These are phyloP conservation scores for Neoscytalidium dimidiatum DNA, from an alignment of 2,329 filamentous ascomycete species.

Conservation along the genomic window DNA sequence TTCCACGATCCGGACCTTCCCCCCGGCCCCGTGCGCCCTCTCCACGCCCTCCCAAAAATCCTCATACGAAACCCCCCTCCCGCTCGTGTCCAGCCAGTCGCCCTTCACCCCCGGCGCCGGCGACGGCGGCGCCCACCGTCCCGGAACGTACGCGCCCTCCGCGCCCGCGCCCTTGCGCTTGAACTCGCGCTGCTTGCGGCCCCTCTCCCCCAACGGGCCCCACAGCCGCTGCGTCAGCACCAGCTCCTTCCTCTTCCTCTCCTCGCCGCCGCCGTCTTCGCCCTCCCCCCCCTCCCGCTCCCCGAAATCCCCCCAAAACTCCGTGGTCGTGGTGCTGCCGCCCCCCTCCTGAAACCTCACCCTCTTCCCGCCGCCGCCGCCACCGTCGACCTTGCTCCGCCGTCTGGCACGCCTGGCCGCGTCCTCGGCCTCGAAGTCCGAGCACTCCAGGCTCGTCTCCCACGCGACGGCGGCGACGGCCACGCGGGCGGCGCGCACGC, in stretches of 20 bases:
- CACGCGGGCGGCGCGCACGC: not conserved
- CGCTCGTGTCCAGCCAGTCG: slow-evolving; percentile 10
- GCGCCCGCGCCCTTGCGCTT: not conserved
- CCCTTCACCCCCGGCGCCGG: not conserved
- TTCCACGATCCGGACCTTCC: not conserved
- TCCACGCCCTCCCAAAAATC: not conserved
- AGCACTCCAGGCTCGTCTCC: not conserved
- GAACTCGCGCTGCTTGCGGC: not conserved
- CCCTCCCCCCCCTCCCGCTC: not conserved
- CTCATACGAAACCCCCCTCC: not conserved
- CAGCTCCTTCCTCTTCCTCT: not conserved
- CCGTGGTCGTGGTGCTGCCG: no score
- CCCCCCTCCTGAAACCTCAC: not conserved
- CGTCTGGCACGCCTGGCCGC: not conserved
- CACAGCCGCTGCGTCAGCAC: not conserved
- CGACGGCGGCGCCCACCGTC: not conserved
- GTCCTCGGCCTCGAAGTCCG: not conserved
- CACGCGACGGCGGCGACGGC: not conserved
- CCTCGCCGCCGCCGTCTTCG: not conserved
- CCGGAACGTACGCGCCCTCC: not conserved
- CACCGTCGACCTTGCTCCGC: not conserved
- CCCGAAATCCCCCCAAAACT: not conserved
- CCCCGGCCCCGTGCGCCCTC: not conserved
- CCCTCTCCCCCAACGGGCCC: not conserved
- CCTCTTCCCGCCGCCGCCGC: not conserved